phyloP scores from a whole-genome alignment of 2,329 filamentous ascomycete genomes.

The Ascochyta pisi region DNA sequence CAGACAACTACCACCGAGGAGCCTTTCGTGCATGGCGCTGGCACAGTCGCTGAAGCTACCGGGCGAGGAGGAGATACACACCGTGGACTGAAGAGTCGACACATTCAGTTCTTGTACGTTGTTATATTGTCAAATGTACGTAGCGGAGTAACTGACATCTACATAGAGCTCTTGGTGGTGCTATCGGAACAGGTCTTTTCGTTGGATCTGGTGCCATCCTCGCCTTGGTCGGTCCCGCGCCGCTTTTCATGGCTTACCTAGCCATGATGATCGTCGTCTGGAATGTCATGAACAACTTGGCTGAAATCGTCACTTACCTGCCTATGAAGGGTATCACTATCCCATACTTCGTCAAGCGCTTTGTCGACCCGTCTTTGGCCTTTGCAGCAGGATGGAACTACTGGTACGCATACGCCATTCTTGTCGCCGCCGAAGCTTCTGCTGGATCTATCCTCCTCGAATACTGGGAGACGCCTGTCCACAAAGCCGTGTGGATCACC shows the following conservation, averaged over 20 bases:
- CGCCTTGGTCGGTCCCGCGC: constrained; percentile 41
- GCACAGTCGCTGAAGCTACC: constrained; percentile 37
- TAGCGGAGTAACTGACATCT: background rate
- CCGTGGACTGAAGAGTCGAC: constrained; percentile 47
- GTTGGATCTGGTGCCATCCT: constrained; percentile 47
- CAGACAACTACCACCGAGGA: constrained; percentile 26
- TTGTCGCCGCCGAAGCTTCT: constrained; percentile 46
- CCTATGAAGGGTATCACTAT: constrained; percentile 50
- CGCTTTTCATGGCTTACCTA: constrained; percentile 48
- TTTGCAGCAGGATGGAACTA: constrained; percentile 45
- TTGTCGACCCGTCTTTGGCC: constrained; percentile 57
- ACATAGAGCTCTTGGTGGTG: constrained; percentile 65
- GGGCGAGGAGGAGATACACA: constrained; percentile 44
- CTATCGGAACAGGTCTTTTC: constrained; percentile 55
- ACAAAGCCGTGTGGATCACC: constrained; percentile 45
- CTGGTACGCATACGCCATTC: constrained; percentile 46
- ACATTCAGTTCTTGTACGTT: constrained; percentile 47
- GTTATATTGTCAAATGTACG: background rate
- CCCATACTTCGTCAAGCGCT: constrained; percentile 48
- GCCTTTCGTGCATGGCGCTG: constrained; percentile 35
- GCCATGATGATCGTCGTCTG: constrained; percentile 49
- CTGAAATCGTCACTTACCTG: constrained; percentile 51
- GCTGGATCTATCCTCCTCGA: constrained; percentile 43
- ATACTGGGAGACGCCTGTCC: constrained; percentile 46
- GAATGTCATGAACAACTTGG: constrained; percentile 51